A percentile compares a stretch with the other conserved stretches of the same genome.
phyloP scores from a whole-genome alignment of 306 rosid genomes.

The Dryas octopetala region DNA sequence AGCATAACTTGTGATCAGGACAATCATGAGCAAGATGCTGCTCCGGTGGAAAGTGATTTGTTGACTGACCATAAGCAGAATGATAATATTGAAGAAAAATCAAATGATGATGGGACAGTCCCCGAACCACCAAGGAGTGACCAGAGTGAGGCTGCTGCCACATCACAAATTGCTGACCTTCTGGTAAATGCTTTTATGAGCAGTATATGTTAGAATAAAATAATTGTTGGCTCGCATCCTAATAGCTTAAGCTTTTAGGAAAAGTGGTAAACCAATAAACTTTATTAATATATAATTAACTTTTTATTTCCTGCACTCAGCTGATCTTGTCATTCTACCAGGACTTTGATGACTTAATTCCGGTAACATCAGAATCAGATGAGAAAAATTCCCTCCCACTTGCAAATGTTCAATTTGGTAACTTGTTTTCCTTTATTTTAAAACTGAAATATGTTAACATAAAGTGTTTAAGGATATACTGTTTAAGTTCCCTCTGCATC shows the following conservation, averaged over 20 bases:
- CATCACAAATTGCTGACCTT: conserved; percentile 2
- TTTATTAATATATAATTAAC: too few relatives aligned
- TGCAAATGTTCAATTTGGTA: conserved; percentile 2
- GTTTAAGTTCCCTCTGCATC: neutral
- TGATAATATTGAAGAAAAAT: conserved; percentile 6
- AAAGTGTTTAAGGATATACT: neutral
- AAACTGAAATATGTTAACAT: neutral
- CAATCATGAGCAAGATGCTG: neutral
- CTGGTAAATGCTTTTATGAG: conserved; percentile 6
- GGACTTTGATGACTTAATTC: conserved; percentile 14
- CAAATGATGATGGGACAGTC: neutral
- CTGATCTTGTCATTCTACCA: conserved; percentile 3
- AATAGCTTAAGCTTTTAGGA: too few relatives aligned
- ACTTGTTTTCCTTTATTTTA: neutral
- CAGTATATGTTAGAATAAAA: neutral
- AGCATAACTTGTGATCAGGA: neutral
- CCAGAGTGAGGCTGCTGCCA: neutral
- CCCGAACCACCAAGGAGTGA: neutral
- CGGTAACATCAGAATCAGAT: conserved; percentile 2
- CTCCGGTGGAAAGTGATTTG: neutral
- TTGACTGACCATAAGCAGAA: too few relatives aligned
- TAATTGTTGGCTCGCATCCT: too few relatives aligned
- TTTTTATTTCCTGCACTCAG: neutral
- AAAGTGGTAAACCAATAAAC: too few relatives aligned
- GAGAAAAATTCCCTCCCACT: conserved; percentile 1